Conservation (phyloP, 192 early-diverging fungal genomes). For the Coemansia sp. region DNA sequence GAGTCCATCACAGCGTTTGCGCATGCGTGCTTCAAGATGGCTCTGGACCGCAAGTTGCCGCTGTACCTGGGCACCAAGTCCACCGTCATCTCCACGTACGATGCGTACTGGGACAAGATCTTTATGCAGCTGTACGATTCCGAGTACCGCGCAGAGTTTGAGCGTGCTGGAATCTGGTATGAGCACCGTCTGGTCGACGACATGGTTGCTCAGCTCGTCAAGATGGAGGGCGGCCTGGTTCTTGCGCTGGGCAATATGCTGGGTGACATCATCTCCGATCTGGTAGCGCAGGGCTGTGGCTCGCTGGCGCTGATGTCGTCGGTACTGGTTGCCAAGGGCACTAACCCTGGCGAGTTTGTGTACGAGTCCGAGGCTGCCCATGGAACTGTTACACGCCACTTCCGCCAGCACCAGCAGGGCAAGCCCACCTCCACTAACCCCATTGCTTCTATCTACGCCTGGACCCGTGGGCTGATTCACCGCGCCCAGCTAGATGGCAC, state of each 20-base stretch:
- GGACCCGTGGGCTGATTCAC: conserved; percentile 90
- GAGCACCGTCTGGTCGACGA: conserved; percentile 98
- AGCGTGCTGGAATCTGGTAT: conserved; percentile 89
- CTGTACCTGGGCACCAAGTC: conserved; percentile 97
- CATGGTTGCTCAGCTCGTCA: conserved; percentile 97
- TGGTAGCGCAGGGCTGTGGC: conserved; percentile 96
- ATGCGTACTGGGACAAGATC: conserved; percentile 98
- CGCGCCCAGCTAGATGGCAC: conserved; percentile 92
- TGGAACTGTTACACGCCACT: conserved; percentile 94
- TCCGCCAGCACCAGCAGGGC: conserved; percentile 95
- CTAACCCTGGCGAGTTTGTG: conserved; percentile 68
- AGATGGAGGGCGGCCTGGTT: conserved; percentile 90
- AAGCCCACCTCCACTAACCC: conserved; percentile 94
- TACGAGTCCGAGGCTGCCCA: conserved; percentile 96
- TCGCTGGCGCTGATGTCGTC: conserved; percentile 96
- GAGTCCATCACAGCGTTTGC: conserved; percentile 93
- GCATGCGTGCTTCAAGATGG: conserved; percentile 91
- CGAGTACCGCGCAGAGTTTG: conserved; percentile 80
- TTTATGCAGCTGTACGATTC: conserved; percentile 86
- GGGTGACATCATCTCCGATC: conserved; percentile 94
- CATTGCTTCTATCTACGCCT: conserved; percentile 95
- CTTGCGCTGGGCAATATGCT: conserved; percentile 97
- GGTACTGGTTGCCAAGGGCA: conserved; percentile 89
- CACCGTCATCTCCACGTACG: conserved; percentile 95
- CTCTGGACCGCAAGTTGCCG: conserved; percentile 84